phyloP scores from a whole-genome alignment of 2,329 filamentous ascomycete genomes.

The Fusarium kyushuense region DNA sequence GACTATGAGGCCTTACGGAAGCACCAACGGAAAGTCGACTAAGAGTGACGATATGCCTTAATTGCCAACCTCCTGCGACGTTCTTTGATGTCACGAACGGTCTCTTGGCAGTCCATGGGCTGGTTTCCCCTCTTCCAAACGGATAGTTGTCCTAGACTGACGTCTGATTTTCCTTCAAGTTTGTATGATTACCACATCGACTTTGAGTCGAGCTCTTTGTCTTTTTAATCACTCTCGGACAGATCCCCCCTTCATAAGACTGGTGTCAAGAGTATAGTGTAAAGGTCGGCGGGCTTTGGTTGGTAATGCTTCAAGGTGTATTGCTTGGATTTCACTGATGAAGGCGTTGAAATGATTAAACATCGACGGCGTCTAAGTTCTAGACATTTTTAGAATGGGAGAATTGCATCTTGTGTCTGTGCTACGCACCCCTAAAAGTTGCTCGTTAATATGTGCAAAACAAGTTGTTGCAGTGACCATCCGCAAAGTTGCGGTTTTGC shows the following conservation, averaged over 20 bases:
- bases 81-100: not conserved
- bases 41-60: slow-evolving; percentile 53
- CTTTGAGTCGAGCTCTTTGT: slow-evolving; percentile 1
- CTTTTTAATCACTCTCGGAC: not conserved
- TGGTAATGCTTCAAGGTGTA: slow-evolving; percentile 1
- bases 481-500: slow-evolving; percentile 31
- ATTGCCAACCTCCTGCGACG: slow-evolving; percentile 8
- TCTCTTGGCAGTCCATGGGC: not conserved
- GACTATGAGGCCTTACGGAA: slow-evolving; percentile 55
- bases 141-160: slow-evolving; percentile 46
- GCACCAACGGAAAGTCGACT: slow-evolving; percentile 49
- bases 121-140: slow-evolving; percentile 7
- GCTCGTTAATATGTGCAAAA: not conserved
- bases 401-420: slow-evolving; percentile 17
- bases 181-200: slow-evolving; percentile 28
- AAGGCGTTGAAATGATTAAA: slow-evolving; percentile 31
- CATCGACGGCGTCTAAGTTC: slow-evolving; percentile 28
- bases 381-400: slow-evolving; percentile 28
- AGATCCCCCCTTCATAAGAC: not conserved
- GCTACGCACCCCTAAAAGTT: not conserved
- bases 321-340: slow-evolving; percentile 11
- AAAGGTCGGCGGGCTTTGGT: slow-evolving; percentile 3
- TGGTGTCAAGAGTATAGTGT: slow-evolving; percentile 3
- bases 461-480: not conserved
- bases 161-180: slow-evolving; percentile 1